A percentile compares a stretch with the other conserved stretches of the same genome.
These are phyloP conservation scores for Pilatotrama ljubarskyi DNA, from an alignment of 768 basidiomycete species.

Conservation along the genomic window DNA sequence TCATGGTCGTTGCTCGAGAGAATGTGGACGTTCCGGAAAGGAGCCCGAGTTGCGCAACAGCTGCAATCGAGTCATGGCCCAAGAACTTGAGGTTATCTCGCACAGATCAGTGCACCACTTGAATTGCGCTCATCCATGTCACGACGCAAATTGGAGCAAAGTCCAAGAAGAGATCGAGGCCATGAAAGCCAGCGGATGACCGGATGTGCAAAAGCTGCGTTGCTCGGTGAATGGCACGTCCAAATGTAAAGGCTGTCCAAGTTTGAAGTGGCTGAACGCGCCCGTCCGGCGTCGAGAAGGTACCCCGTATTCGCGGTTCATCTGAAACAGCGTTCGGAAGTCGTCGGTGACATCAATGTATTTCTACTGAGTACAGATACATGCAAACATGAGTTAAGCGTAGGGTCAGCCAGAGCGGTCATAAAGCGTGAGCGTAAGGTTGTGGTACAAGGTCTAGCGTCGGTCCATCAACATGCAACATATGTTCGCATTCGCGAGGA, in stretches of 20 bases:
- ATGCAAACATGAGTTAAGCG: slow-evolving; percentile 6
- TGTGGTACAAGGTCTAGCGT: slow-evolving; percentile 5
- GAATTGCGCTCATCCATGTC: not conserved
- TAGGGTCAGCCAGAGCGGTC: not conserved
- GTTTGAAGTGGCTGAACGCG: too few species aligned
- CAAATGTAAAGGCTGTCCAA: not conserved
- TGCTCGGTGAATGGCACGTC: too few species aligned
- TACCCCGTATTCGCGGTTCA: too few species aligned
- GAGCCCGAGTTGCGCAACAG: not conserved
- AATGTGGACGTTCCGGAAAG: not conserved
- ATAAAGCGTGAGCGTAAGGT: not conserved
- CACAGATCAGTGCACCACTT: not conserved
- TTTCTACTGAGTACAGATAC: slow-evolving; percentile 9
- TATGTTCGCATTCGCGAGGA: slow-evolving; percentile 7
- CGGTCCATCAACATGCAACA: slow-evolving; percentile 2
- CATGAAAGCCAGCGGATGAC: not conserved
- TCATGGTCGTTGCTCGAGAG: slow-evolving; percentile 1
- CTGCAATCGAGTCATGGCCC: slow-evolving; percentile 12
- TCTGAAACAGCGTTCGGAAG: too few species aligned
- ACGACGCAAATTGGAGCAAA: too few species aligned
- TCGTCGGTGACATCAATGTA: too few species aligned
- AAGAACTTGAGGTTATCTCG: not conserved
- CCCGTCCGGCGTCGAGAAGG: too few species aligned
- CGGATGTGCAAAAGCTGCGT: too few species aligned
- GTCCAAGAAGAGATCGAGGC: too few species aligned